Conservation (phyloP, 169 alveolate genomes). For the Plasmodium ovale region DNA sequence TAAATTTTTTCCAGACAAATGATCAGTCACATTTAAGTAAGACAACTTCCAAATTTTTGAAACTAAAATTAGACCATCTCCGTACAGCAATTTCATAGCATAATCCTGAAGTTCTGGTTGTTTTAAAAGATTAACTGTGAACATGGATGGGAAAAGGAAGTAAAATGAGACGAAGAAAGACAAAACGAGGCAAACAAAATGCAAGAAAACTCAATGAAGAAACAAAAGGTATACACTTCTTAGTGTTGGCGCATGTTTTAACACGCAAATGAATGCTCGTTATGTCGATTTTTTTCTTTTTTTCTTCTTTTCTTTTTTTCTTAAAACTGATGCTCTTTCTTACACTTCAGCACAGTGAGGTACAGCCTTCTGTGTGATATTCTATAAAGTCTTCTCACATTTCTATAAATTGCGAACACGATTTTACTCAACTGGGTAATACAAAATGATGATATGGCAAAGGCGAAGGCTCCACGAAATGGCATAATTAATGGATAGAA, state of each 20-base stretch:
- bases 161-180: not conserved
- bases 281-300: not conserved
- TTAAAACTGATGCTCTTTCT: not conserved
- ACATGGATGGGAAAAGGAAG: no score
- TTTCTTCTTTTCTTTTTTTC: not conserved
- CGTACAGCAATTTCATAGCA: conserved; percentile 54
- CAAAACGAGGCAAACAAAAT: not conserved
- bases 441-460: conserved; percentile 65
- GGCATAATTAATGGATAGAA: conserved; percentile 58
- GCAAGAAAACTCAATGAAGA: not conserved
- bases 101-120: conserved; percentile 26
- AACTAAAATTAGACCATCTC: conserved; percentile 69
- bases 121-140: conserved; percentile 32
- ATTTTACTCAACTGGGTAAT: conserved; percentile 53
- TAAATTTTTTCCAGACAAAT: conserved; percentile 33
- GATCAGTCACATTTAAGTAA: conserved; percentile 40
- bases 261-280: not conserved
- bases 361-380: conserved; percentile 38
- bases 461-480: conserved; percentile 75
- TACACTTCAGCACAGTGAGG: conserved; percentile 23
- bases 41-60: conserved; percentile 75
- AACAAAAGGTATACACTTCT: not conserved
- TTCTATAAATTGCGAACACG: conserved; percentile 24
- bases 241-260: not conserved
- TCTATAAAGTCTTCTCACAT: conserved; percentile 27